Evolutionary conservation across 106 monocot genomes (phyloP).

Genomic region (Acorus gramineus): DNA sequence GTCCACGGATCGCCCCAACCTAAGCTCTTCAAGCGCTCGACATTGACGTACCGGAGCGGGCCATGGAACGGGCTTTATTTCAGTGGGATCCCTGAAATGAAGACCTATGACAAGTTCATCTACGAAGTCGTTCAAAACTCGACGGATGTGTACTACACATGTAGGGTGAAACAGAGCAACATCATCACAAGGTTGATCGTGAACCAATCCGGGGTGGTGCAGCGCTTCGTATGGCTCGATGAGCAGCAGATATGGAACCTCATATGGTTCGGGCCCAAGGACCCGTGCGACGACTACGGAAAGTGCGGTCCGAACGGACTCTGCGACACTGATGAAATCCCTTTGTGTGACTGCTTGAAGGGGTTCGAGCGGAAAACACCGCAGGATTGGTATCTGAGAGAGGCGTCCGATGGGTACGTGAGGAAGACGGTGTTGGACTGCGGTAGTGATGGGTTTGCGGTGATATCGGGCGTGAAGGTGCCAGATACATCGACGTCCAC

Average conservation of each 20-base stretch:
- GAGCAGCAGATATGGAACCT: neutral
- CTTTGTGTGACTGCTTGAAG: neutral
- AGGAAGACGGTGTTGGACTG: constrained; percentile 14
- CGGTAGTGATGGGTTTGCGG: constrained; percentile 8
- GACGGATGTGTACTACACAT: too few species aligned
- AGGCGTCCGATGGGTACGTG: constrained; percentile 3
- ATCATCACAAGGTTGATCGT: neutral
- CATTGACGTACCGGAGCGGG: too few species aligned
- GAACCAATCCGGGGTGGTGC: neutral
- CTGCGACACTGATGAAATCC: constrained; percentile 4
- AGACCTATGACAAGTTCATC: too few species aligned
- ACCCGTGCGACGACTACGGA: neutral
- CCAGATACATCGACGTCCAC: constrained; percentile 10
- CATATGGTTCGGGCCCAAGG: constrained; percentile 4
- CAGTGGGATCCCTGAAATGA: too few species aligned
- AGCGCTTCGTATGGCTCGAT: constrained; percentile 8
- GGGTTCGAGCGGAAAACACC: constrained; percentile 6
- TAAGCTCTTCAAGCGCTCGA: too few species aligned
- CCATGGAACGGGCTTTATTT: too few species aligned
- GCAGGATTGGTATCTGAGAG: constrained; percentile 7
- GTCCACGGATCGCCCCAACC: too few species aligned
- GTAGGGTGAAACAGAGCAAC: too few species aligned
- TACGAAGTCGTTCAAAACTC: too few species aligned
- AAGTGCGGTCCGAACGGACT: constrained; percentile 6
- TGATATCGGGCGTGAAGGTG: neutral